Evolutionary conservation across 495 filamentous ascomycete species (phyloP).

Genomic region (Tuber brumale): DNA sequence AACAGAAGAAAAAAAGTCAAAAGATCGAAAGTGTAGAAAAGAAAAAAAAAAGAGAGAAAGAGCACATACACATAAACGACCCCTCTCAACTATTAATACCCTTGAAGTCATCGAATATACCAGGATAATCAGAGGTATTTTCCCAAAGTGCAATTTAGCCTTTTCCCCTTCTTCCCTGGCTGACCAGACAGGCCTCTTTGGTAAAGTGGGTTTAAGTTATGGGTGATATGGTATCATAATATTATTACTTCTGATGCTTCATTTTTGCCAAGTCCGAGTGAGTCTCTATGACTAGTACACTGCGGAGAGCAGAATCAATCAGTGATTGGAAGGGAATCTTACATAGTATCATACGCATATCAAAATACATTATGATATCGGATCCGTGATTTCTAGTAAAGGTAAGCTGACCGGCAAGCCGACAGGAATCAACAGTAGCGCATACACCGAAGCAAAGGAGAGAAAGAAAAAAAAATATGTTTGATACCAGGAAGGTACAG

Average conservation of each 20-base stretch:
- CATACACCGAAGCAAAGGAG: not conserved
- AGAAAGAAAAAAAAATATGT: not conserved
- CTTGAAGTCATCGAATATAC: not conserved
- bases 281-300: not conserved
- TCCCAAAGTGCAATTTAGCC: not conserved
- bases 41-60: not conserved
- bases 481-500: not conserved
- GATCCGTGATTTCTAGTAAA: not conserved
- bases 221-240: too few species aligned
- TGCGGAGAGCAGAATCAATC: not conserved
- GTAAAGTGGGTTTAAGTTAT: not conserved
- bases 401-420: not conserved
- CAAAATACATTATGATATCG: not conserved
- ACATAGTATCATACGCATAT: not conserved
- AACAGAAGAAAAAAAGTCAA: not conserved
- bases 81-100: not conserved
- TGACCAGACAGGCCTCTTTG: not conserved
- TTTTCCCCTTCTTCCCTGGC: not conserved
- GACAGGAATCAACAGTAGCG: not conserved
- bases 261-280: not conserved
- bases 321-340: not conserved
- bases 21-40: not conserved
- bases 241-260: not conserved
- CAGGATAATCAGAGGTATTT: not conserved
- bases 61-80: not conserved